Base-by-base conservation (phyloP, 257 asterid genomes). In the Salvia miltiorrhiza region DNA sequence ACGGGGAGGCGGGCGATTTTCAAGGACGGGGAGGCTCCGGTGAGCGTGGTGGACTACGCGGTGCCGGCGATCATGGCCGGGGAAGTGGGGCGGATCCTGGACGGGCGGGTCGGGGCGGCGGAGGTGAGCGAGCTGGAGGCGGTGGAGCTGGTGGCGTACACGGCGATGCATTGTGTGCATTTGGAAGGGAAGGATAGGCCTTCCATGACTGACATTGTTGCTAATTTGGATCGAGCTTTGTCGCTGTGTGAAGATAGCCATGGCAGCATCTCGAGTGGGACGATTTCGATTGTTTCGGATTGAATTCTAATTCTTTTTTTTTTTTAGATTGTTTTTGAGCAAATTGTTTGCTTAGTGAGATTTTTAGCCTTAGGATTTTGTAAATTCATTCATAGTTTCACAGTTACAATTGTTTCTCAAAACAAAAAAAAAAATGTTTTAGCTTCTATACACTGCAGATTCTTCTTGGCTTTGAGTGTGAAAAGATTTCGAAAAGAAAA, bases 151-250 rank as follows among this genome's bases (percentile, higher is more conserved):
- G 89, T 89, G 83, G 96, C 92, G 0, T 92, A 89, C 77, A 92
- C 95, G 1, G 97, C 96, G 0, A 81, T 84, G 92, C 97, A 87
- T 68, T 89, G 95, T 14, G 97, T 92, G 83, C 86, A 87, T 80
- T 76, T 87, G 82, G 97, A 92, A 77, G 94, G 96, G 40, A 92
- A 81, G 79, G 92, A 92, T 69, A 77, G 97, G 83, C 97, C 97
- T 17, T 84, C 85, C 1, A 92, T 92, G 90, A 73, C 80, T 3
- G 98, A 92, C 66, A 78, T 87, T 58, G 96, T 92, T 11, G 78
- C 90, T 68, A 92, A 89, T 70, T 80, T 92, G 86, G 98, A 89
- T 64, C 56, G 98, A 63, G 98, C 98, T n/a, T 80, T 87, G 88
- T 73, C 77, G 45, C 77, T 86, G 4, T 87, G 90, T 71, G 86